A percentile compares a stretch with the other conserved stretches of the same genome.
These are phyloP conservation scores for Ceratocystis variospora DNA, from an alignment of 2,329 filamentous ascomycete genomes.

Conservation along the genomic window DNA sequence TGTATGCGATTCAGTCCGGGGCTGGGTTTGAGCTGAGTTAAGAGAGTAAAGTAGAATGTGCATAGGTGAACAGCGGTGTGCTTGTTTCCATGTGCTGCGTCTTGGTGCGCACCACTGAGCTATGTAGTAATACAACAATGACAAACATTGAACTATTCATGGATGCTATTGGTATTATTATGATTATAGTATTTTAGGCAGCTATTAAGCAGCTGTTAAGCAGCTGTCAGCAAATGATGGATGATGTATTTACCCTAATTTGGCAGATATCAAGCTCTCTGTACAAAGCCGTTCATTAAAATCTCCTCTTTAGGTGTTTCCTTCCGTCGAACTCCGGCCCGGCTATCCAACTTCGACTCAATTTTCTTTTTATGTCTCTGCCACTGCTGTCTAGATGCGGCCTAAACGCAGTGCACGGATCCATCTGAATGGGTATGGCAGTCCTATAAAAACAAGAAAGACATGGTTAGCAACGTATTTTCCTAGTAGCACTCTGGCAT, in stretches of 20 bases:
- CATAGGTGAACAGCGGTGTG: too few species aligned
- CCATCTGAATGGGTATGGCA: slow-evolving; percentile 32
- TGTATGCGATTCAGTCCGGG: slow-evolving; percentile 80
- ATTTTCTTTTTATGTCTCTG: neutral
- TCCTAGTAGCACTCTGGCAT: neutral
- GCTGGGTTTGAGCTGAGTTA: slow-evolving; percentile 80
- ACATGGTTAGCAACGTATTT: neutral
- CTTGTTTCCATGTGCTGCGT: too few species aligned
- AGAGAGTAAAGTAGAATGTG: neutral
- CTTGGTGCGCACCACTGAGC: too few species aligned
- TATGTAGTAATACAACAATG: too few species aligned
- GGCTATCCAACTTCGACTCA: neutral
- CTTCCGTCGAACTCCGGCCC: neutral
- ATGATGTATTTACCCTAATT: too few species aligned
- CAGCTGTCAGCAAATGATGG: too few species aligned
- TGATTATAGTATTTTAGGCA: too few species aligned
- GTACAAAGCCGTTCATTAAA: too few species aligned
- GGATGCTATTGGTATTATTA: too few species aligned
- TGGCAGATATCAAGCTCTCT: neutral
- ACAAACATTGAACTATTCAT: neutral
- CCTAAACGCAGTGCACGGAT: slow-evolving; percentile 27
- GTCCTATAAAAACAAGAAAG: slow-evolving; percentile 39
- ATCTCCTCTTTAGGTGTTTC: too few species aligned
- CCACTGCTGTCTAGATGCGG: neutral
- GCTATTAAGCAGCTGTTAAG: too few species aligned